A percentile compares a stretch with the other conserved stretches of the same genome.
phyloP scores from a whole-genome alignment of 129 eudicot species.

The Cynara cardunculus region DNA sequence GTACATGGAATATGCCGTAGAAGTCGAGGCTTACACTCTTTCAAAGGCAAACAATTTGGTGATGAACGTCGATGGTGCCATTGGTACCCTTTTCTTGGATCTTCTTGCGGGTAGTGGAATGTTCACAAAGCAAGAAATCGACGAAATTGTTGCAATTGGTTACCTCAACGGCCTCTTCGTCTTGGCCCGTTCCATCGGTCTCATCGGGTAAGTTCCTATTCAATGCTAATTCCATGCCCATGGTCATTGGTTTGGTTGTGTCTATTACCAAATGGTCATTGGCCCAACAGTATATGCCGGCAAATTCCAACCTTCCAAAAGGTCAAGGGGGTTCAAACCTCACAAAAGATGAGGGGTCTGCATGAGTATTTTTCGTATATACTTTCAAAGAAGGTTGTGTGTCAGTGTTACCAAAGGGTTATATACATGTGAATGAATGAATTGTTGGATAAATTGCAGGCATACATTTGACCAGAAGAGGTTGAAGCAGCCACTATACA shows the following conservation, averaged over 20 bases:
- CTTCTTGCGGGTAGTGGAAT: slow-evolving; percentile 95
- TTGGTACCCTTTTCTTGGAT: slow-evolving; percentile 95
- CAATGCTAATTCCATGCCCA: not conserved
- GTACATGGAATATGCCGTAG: slow-evolving; percentile 97
- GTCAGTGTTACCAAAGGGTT: not conserved
- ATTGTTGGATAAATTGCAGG: slow-evolving; percentile 41
- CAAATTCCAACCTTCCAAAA: too few species aligned
- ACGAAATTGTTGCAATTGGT: slow-evolving; percentile 89
- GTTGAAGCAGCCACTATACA: slow-evolving; percentile 96
- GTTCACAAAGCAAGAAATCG: slow-evolving; percentile 95
- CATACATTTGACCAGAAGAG: slow-evolving; percentile 99
- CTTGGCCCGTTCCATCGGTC: slow-evolving; percentile 96
- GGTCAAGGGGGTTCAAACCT: not conserved
- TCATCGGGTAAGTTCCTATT: slow-evolving; percentile 75
- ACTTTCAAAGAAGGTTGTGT: not conserved
- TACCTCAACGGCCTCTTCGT: slow-evolving; percentile 96
- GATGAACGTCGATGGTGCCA: slow-evolving; percentile 96
- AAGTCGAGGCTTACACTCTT: slow-evolving; percentile 93
- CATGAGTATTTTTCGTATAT: too few species aligned
- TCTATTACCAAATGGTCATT: too few species aligned
- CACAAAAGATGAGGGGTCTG: not conserved
- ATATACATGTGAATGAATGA: not conserved
- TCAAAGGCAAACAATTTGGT: slow-evolving; percentile 93
- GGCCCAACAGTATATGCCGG: not conserved
- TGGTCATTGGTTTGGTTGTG: too few species aligned